A percentile compares a stretch with the other conserved stretches of the same genome.
Conservation (phyloP, 441 rosid species). For the Gossypium davidsonii region DNA sequence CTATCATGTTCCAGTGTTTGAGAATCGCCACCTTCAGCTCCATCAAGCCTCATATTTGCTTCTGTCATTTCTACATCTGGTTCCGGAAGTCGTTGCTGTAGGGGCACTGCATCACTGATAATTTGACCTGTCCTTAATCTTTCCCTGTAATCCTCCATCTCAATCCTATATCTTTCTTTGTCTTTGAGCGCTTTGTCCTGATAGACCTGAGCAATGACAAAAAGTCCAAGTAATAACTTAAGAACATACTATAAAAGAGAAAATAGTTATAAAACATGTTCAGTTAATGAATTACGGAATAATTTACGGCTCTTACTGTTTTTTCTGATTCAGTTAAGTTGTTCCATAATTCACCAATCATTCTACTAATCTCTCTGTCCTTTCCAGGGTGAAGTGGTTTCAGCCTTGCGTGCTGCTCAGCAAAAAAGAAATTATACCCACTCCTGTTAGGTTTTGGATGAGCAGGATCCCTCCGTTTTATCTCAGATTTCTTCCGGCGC, state of each 20-base stretch:
- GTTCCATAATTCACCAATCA: slow-evolving; percentile 96
- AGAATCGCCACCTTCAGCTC: slow-evolving; percentile 48
- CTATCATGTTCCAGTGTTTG: slow-evolving; percentile 35
- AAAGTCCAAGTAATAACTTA: background rate
- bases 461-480: slow-evolving; percentile 82
- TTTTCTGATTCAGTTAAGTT: slow-evolving; percentile 55
- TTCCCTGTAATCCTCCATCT: slow-evolving; percentile 84
- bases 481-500: slow-evolving; percentile 80
- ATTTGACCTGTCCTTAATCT: slow-evolving; percentile 50
- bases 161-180: slow-evolving; percentile 76
- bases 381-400: slow-evolving; percentile 88
- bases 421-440: slow-evolving; percentile 91
- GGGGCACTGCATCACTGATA: slow-evolving; percentile 58
- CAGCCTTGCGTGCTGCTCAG: slow-evolving; percentile 84
- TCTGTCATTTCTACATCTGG: slow-evolving; percentile 42
- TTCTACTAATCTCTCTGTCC: slow-evolving; percentile 84
- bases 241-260: background rate
- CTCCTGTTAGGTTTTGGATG: slow-evolving; percentile 94
- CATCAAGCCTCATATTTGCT: slow-evolving; percentile 43
- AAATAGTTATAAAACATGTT: background rate
- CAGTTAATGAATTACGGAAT: background rate
- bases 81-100: slow-evolving; percentile 62
- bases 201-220: slow-evolving; percentile 43
- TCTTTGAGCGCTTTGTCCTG: slow-evolving; percentile 78
- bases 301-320: slow-evolving; percentile 33